These are phyloP conservation scores for Fraxinus greggii DNA, from an alignment of 305 asterid species.

Conservation along the genomic window DNA sequence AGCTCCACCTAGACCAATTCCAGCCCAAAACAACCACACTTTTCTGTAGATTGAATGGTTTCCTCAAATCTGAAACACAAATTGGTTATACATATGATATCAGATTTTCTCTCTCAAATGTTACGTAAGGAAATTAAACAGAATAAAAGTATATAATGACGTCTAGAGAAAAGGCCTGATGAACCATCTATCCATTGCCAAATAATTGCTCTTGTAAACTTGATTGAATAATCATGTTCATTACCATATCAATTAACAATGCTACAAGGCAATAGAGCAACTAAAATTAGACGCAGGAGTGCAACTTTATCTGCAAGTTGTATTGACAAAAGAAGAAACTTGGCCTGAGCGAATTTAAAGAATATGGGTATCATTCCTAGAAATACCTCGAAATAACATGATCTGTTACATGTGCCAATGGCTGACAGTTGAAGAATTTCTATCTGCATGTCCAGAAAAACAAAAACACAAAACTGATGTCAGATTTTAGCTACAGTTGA, in stretches of 20 bases:
- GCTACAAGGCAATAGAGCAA: constrained; percentile 42
- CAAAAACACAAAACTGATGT: constrained; percentile 37
- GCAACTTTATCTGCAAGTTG: constrained; percentile 4
- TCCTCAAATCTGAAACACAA: constrained; percentile 57
- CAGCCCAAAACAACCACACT: constrained; percentile 94
- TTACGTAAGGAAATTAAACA: too few relatives aligned
- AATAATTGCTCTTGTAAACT: not conserved
- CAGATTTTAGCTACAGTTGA: constrained; percentile 43
- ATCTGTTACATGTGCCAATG: constrained; percentile 34
- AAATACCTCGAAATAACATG: constrained; percentile 22
- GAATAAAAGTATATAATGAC: too few relatives aligned
- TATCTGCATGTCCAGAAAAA: constrained; percentile 48
- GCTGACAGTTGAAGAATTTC: constrained; percentile 27
- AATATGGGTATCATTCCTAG: constrained; percentile 11
- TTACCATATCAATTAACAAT: constrained; percentile 85
- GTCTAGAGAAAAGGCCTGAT: too few relatives aligned
- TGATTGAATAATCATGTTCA: not conserved
- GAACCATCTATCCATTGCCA: not conserved
- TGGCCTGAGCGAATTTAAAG: not conserved
- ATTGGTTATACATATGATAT: not conserved
- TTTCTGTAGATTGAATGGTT: constrained; percentile 74
- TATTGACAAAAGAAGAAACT: not conserved
- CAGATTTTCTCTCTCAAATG: not conserved
- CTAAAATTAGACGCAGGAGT: constrained; percentile 16
- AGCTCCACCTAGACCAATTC: constrained; percentile 85